A percentile compares a stretch with the other conserved stretches of the same genome.
These are phyloP conservation scores for Limnanthes douglasii DNA, from an alignment of 345 rosid species.

Conservation along the genomic window DNA sequence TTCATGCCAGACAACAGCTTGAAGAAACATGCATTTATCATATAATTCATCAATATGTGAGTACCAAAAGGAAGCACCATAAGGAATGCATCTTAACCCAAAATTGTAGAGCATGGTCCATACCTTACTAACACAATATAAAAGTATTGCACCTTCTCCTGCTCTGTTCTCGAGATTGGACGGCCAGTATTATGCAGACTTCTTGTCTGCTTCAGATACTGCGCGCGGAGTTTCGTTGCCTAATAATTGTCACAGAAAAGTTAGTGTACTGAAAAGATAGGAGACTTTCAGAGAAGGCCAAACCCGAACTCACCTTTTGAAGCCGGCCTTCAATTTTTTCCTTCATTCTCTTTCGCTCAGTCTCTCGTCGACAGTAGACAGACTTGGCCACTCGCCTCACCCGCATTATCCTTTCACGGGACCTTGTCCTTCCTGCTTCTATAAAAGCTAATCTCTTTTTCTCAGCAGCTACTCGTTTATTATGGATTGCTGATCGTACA, in stretches of 20 bases:
- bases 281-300: background rate
- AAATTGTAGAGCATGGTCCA: background rate
- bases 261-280: constrained; percentile 1
- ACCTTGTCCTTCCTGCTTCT: constrained; percentile 73
- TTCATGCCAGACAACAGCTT: no score
- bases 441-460: constrained; percentile 60
- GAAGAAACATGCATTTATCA: no score
- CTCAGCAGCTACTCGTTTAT: constrained; percentile 85
- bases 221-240: constrained; percentile 17
- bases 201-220: constrained; percentile 15
- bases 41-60: no score
- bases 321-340: constrained; percentile 73
- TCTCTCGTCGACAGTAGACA: constrained; percentile 52
- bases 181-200: constrained; percentile 6
- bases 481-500: constrained; percentile 62
- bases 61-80: no score
- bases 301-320: constrained; percentile 45
- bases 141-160: constrained; percentile 11
- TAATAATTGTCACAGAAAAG: constrained; percentile 1
- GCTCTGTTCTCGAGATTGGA: constrained; percentile 10
- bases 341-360: constrained; percentile 62
- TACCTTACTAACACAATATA: constrained; percentile 14
- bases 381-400: constrained; percentile 56
- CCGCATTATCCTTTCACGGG: constrained; percentile 45
- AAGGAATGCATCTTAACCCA: background rate